Evolutionary conservation across 2,329 filamentous ascomycete genomes (phyloP).

Genomic region (Sclerotinia nivalis): DNA sequence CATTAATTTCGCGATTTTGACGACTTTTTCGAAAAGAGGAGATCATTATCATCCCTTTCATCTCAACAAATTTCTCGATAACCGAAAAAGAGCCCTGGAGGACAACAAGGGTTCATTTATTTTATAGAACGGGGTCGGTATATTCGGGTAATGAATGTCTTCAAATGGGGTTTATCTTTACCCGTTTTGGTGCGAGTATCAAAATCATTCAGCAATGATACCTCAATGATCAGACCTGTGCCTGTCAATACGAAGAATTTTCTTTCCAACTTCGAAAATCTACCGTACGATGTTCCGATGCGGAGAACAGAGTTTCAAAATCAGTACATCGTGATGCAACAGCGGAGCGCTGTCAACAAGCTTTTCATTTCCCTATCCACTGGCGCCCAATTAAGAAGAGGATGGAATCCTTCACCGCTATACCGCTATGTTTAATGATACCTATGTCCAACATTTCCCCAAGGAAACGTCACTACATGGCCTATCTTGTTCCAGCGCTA

Average conservation of each 20-base stretch:
- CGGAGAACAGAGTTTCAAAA: conserved; percentile 3
- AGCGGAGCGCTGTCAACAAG: conserved; percentile 3
- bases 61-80: conserved; percentile 16
- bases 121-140: neutral
- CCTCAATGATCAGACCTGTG: neutral
- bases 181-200: neutral
- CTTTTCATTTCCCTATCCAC: conserved; percentile 8
- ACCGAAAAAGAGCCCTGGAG: neutral
- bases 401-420: conserved; percentile 4
- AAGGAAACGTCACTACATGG: conserved; percentile 13
- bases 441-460: neutral
- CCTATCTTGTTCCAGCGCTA: neutral
- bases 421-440: neutral
- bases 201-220: conserved; percentile 1
- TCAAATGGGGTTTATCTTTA: neutral
- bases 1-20: conserved; percentile 14
- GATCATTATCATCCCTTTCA: neutral
- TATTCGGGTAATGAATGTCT: neutral
- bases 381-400: too few species aligned
- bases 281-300: conserved; percentile 9
- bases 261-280: neutral
- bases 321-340: conserved; percentile 16
- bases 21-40: neutral
- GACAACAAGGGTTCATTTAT: conserved; percentile 4
- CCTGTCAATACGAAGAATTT: neutral